Evolutionary conservation across 1,284 basidiomycete species (phyloP).

Genomic region (Ganoderma boninense): DNA sequence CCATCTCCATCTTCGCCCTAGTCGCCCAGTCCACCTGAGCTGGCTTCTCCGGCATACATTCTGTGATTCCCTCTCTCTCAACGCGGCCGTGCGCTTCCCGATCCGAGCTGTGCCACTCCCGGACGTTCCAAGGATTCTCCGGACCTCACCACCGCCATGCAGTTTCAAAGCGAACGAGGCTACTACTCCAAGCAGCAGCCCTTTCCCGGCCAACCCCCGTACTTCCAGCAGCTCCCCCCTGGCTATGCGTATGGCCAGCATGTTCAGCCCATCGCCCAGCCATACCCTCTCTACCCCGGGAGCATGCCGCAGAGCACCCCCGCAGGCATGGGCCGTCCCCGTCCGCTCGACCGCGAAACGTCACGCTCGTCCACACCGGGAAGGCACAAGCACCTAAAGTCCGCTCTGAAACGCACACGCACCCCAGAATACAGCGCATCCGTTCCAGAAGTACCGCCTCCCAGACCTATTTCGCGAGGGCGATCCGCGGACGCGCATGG

Average conservation of each 20-base stretch:
- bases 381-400: conserved; percentile 51
- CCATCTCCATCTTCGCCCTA: conserved; percentile 9
- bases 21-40: conserved; percentile 16
- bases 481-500: conserved; percentile 24
- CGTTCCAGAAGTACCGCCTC: not conserved
- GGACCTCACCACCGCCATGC: conserved; percentile 31
- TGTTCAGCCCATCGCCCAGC: conserved; percentile 26
- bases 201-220: conserved; percentile 28
- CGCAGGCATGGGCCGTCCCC: conserved; percentile 22
- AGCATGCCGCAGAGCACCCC: conserved; percentile 29
- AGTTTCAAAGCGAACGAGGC: conserved; percentile 33
- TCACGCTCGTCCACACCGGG: conserved; percentile 33
- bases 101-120: not conserved
- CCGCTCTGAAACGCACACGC: conserved; percentile 63
- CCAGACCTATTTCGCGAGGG: conserved; percentile 31
- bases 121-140: not conserved
- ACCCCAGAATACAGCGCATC: conserved; percentile 30
- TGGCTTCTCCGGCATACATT: not conserved
- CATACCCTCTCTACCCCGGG: conserved; percentile 32
- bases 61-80: conserved; percentile 15
- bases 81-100: conserved; percentile 3
- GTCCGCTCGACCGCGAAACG: conserved; percentile 32
- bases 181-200: conserved; percentile 33
- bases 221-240: conserved; percentile 31
- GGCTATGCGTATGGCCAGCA: conserved; percentile 29